Base-by-base conservation (phyloP, 805 yeast species). In the Metschnikowia peoriensis region DNA sequence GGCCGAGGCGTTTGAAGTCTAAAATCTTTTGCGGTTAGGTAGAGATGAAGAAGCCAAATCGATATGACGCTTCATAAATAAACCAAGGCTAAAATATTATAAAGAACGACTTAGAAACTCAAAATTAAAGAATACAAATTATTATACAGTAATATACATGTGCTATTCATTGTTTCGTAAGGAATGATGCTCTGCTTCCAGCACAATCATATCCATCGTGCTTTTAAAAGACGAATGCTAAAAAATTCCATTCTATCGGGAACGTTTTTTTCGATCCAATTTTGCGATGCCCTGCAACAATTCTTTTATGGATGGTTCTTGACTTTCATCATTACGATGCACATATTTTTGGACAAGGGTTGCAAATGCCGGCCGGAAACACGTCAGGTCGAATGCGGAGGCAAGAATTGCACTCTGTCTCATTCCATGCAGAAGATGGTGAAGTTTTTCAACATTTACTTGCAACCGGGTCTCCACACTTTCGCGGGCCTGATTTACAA, bases 1-100 rank as follows among this genome's bases (percentile, higher is more conserved):
- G 80, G 82, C 76, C 4, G 78, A 75, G 56, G 78, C 76, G 7
- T 57, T 57, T 28, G 57, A 50, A 37, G 38, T 50, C 14, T 50
- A 27, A 35, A 10, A 3, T 15, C 22, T 22, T 15, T 32, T 16
- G 29, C 29, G 44, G 7, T 38, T 38, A 4, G 40, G 6, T n/a
- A 7, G 17, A 16, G 15, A 16, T 11, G 14, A n/a, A 16, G 16
- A 6, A 38, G n/a, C 6, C 17, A 16, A 16, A 38, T 16, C n/a
- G 38, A 38, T 38, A 38, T 38, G 7, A 12, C 10, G 10, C 17
- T 38, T 16, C 17, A 15, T 8, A 16, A n/a, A 14, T 27, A 7
- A 32, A 32, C 14, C 10, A 32, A 10, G 35, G 35, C 10, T 10
- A 2, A 32, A 32, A 32, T 32, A 32, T 32, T 4, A 32, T 9